phyloP scores from a whole-genome alignment of 2,329 filamentous ascomycete genomes.

The Fusarium buharicum region DNA sequence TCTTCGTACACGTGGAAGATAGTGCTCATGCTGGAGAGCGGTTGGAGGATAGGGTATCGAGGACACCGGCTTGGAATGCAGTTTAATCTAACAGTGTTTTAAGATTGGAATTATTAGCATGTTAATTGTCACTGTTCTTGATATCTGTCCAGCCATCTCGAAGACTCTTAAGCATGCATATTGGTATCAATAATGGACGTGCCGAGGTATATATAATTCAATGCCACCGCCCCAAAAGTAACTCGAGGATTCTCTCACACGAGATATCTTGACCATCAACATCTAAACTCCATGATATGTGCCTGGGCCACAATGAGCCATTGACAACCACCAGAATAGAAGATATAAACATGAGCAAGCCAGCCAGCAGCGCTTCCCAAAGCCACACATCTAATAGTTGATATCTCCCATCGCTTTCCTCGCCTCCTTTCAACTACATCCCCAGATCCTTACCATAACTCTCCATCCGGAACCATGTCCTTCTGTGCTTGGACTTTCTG shows the following conservation, averaged over 20 bases:
- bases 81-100: constrained; percentile 15
- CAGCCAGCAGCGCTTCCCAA: constrained; percentile 26
- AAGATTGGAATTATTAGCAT: neutral
- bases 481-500: constrained; percentile 12
- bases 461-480: constrained; percentile 29
- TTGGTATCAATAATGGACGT: neutral
- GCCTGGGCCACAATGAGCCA: neutral
- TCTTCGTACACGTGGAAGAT: constrained; percentile 37
- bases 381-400: neutral
- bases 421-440: neutral
- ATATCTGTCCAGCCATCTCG: too few relatives aligned
- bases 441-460: constrained; percentile 21
- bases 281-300: neutral
- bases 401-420: neutral
- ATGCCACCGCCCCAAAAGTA: constrained; percentile 2
- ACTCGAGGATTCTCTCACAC: neutral
- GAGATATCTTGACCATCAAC: neutral
- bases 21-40: constrained; percentile 21
- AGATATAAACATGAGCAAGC: constrained; percentile 13
- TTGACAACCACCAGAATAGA: constrained; percentile 1
- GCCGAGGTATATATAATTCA: neutral
- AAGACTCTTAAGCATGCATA: too few relatives aligned
- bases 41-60: constrained; percentile 24
- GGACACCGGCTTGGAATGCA: constrained; percentile 33
- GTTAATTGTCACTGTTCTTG: neutral